A percentile compares a stretch with the other conserved stretches of the same genome.
Conservation (phyloP, 768 basidiomycete species). For the Amanita rimosa region DNA sequence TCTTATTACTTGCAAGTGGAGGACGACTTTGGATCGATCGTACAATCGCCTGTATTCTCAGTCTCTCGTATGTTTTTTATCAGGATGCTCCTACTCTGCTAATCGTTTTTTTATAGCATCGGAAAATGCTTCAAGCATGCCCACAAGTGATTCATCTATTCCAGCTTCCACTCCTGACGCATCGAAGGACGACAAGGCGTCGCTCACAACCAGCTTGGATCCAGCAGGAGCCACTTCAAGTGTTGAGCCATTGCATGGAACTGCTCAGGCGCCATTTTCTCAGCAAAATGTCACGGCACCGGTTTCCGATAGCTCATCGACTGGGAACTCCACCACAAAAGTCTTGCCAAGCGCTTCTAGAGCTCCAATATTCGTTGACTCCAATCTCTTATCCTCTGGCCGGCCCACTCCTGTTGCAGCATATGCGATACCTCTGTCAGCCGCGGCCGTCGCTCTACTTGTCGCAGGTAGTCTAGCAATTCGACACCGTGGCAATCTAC, state of each 20-base stretch:
- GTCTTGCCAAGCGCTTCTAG: not conserved
- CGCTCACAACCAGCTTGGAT: no score
- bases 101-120: not conserved
- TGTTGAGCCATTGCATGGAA: no score
- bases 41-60: conserved; percentile 1
- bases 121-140: no score
- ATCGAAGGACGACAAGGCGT: no score
- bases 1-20: not conserved
- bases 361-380: conserved; percentile 2
- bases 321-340: no score
- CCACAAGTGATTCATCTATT: no score
- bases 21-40: conserved; percentile 4
- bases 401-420: conserved; percentile 4
- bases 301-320: not conserved
- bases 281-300: not conserved
- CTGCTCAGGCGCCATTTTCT: not conserved
- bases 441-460: not conserved
- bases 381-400: not conserved
- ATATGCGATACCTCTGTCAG: conserved; percentile 4
- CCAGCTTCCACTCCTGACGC: no score
- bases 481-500: not conserved
- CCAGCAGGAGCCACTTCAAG: no score
- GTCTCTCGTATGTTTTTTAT: not conserved
- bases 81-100: not conserved
- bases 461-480: conserved; percentile 3